These are phyloP conservation scores for Phytophthora agathidicida DNA, from an alignment of 352 stramenopile species.

Conservation along the genomic window DNA sequence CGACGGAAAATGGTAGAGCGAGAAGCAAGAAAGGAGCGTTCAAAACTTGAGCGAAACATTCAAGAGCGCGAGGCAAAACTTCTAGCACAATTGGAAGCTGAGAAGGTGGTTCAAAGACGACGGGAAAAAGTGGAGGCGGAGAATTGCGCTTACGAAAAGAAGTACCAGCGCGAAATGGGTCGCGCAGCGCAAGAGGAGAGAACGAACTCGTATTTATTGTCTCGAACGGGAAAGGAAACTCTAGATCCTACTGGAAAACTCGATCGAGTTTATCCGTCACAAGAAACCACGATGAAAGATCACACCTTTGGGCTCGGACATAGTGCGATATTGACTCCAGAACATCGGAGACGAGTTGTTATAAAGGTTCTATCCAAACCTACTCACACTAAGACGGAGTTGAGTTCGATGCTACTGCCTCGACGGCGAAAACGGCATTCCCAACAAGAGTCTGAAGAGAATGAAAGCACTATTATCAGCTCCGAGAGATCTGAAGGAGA, in stretches of 20 bases:
- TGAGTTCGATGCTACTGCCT: slow-evolving; percentile 38
- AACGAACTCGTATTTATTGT: slow-evolving; percentile 60
- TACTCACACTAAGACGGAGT: slow-evolving; percentile 28
- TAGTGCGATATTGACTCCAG: slow-evolving; percentile 45
- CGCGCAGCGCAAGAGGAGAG: slow-evolving; percentile 52
- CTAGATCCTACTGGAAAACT: slow-evolving; percentile 67
- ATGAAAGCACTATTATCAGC: not conserved
- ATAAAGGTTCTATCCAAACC: slow-evolving; percentile 53
- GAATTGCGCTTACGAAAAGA: slow-evolving; percentile 57
- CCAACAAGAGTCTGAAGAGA: slow-evolving; percentile 7
- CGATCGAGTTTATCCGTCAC: slow-evolving; percentile 69
- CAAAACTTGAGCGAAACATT: slow-evolving; percentile 53
- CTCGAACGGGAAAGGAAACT: slow-evolving; percentile 59
- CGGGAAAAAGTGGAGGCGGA: slow-evolving; percentile 47
- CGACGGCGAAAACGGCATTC: not conserved
- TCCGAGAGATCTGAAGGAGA: slow-evolving; percentile 11
- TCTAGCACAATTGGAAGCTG: slow-evolving; percentile 54
- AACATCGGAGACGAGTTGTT: slow-evolving; percentile 50
- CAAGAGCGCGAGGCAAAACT: slow-evolving; percentile 60
- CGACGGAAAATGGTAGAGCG: slow-evolving; percentile 52
- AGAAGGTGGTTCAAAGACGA: slow-evolving; percentile 44
- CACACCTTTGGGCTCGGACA: slow-evolving; percentile 70
- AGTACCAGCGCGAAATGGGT: slow-evolving; percentile 81
- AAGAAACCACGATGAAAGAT: slow-evolving; percentile 78
- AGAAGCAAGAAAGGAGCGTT: slow-evolving; percentile 39